Evolutionary conservation across 371 early-diverging fungal species (phyloP).

Genomic region (Actinomucor elegans): DNA sequence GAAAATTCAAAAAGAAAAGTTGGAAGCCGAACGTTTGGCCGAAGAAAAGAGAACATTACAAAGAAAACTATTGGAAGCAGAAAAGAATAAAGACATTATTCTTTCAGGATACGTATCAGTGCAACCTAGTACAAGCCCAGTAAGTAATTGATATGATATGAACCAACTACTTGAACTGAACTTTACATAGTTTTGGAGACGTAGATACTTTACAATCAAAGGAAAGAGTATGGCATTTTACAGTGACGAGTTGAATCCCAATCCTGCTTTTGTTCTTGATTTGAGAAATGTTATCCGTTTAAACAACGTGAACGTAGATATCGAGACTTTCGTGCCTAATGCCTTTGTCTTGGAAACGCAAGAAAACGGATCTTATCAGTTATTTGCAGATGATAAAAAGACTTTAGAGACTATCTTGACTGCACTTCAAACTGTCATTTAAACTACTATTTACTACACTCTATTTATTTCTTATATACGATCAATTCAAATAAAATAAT

Average conservation of each 20-base stretch:
- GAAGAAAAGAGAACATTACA: constrained; percentile 27
- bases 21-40: constrained; percentile 12
- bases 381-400: constrained; percentile 38
- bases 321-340: constrained; percentile 44
- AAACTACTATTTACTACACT: no score
- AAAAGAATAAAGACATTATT: constrained; percentile 30
- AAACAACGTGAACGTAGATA: constrained; percentile 31
- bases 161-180: not conserved
- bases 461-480: no score
- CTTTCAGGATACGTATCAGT: constrained; percentile 31
- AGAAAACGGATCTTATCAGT: constrained; percentile 33
- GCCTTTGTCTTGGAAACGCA: constrained; percentile 43
- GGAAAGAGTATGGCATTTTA: constrained; percentile 26
- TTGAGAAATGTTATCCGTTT: constrained; percentile 36
- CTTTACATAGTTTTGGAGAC: constrained; percentile 30
- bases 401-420: constrained; percentile 22
- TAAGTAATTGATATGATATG: constrained; percentile 8
- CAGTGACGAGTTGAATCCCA: constrained; percentile 16
- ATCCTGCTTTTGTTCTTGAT: constrained; percentile 48
- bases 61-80: constrained; percentile 28
- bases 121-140: constrained; percentile 31
- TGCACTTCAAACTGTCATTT: constrained; percentile 41
- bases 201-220: constrained; percentile 28
- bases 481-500: no score
- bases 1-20: constrained; percentile 7